Conservation (phyloP, 306 rosid genomes). For the Arachis hypogaea region DNA sequence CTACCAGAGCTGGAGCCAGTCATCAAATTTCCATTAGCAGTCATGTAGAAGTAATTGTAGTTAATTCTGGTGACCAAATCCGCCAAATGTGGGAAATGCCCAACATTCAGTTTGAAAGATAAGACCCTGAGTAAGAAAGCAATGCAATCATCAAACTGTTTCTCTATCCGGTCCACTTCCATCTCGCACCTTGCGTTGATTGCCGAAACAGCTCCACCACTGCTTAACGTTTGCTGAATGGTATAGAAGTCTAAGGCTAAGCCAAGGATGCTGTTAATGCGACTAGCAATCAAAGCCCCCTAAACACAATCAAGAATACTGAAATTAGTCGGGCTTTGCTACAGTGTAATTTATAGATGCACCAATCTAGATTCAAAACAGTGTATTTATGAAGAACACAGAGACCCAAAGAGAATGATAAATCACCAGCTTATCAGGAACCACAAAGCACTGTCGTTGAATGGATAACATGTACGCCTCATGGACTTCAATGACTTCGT, state of each 20-base stretch:
- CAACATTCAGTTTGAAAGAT: conserved; percentile 92
- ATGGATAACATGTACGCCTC: conserved; percentile 86
- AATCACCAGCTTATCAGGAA: conserved; percentile 95
- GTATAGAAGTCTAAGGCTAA: conserved; percentile 88
- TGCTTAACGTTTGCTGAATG: conserved; percentile 75
- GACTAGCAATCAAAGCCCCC: conserved; percentile 98
- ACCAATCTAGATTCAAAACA: conserved; percentile 37
- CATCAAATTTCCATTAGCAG: conserved; percentile 82
- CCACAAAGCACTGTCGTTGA: conserved; percentile 96
- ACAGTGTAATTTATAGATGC: conserved; percentile 28
- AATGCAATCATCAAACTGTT: conserved; percentile 93
- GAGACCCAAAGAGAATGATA: conserved; percentile 21
- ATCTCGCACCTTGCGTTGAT: conserved; percentile 90
- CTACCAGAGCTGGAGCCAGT: conserved; percentile 66
- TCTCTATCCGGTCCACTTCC: conserved; percentile 93
- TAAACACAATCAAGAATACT: conserved; percentile 42
- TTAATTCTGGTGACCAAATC: conserved; percentile 95
- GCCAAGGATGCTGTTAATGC: conserved; percentile 88
- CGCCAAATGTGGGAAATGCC: conserved; percentile 95
- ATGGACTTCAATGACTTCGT: conserved; percentile 94
- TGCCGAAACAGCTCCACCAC: conserved; percentile 89
- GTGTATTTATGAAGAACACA: conserved; percentile 25
- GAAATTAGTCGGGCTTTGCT: conserved; percentile 43
- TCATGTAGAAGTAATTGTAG: conserved; percentile 91
- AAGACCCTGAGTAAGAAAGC: conserved; percentile 94